Conservation (phyloP, 495 filamentous ascomycete species). For the Talaromyces stipitatus region DNA sequence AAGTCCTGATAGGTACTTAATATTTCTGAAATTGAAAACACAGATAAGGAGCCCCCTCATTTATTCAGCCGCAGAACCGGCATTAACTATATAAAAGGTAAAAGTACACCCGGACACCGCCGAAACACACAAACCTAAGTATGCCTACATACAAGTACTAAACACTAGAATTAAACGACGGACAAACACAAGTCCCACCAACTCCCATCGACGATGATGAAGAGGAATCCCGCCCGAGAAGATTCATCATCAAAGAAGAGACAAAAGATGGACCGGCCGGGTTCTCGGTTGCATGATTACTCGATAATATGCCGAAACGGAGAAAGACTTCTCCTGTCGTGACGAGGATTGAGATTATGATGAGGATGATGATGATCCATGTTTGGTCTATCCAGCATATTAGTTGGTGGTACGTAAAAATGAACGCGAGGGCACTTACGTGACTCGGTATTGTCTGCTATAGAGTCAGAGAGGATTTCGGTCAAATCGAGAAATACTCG, state of each 20-base stretch:
- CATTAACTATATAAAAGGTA: neutral
- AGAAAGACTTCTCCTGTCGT: constrained; percentile 85
- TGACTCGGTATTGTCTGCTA: constrained; percentile 91
- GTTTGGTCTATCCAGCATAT: constrained; percentile 53
- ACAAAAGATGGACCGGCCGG: constrained; percentile 2
- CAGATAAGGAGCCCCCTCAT: neutral
- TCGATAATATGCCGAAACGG: constrained; percentile 60
- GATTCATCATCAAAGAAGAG: constrained; percentile 2
- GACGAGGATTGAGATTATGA: constrained; percentile 81
- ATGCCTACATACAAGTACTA: neutral
- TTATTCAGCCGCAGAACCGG: neutral
- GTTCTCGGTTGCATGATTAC: constrained; percentile 1
- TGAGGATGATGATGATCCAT: constrained; percentile 96
- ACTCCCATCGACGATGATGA: neutral
- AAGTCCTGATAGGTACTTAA: no score
- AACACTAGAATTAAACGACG: neutral
- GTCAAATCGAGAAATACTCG: constrained; percentile 94
- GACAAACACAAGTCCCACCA: neutral
- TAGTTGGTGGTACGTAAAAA: neutral
- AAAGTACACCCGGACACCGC: neutral
- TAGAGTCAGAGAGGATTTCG: constrained; percentile 86
- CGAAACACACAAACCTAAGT: neutral
- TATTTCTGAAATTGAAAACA: no score
- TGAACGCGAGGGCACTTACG: constrained; percentile 26
- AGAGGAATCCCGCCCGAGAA: neutral